Evolutionary conservation across 306 rosid species (phyloP).

Genomic region (Trifolium repens): DNA sequence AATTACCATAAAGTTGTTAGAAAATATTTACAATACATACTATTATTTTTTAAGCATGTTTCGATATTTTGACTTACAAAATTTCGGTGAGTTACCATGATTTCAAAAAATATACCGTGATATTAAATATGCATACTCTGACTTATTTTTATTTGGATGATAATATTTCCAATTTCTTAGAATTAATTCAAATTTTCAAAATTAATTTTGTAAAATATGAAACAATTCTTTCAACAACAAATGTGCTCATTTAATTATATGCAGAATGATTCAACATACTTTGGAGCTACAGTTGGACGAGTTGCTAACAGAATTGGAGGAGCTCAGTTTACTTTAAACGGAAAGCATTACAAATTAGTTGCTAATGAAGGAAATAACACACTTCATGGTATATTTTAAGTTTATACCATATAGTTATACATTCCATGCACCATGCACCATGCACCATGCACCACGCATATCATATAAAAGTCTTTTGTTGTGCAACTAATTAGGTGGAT

Average conservation of each 20-base stretch:
- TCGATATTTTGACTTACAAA: too few relatives aligned
- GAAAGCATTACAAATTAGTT: conserved; percentile 66
- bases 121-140: neutral
- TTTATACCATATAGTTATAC: neutral
- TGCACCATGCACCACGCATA: neutral
- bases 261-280: conserved; percentile 68
- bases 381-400: conserved; percentile 70
- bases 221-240: neutral
- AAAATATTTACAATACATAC: too few relatives aligned
- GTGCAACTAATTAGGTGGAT: conserved; percentile 55
- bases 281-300: conserved; percentile 82
- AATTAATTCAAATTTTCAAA: neutral
- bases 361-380: conserved; percentile 76
- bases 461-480: neutral
- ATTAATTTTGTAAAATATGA: neutral
- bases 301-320: conserved; percentile 90
- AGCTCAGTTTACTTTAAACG: conserved; percentile 70
- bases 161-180: neutral
- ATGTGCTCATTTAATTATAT: neutral
- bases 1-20: too few relatives aligned
- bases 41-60: too few relatives aligned
- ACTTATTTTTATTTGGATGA: neutral
- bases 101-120: too few relatives aligned
- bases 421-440: conserved; percentile 6
- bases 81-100: too few relatives aligned